Base-by-base conservation (phyloP, 2,329 filamentous ascomycete genomes). In the Seiridium cupressi region DNA sequence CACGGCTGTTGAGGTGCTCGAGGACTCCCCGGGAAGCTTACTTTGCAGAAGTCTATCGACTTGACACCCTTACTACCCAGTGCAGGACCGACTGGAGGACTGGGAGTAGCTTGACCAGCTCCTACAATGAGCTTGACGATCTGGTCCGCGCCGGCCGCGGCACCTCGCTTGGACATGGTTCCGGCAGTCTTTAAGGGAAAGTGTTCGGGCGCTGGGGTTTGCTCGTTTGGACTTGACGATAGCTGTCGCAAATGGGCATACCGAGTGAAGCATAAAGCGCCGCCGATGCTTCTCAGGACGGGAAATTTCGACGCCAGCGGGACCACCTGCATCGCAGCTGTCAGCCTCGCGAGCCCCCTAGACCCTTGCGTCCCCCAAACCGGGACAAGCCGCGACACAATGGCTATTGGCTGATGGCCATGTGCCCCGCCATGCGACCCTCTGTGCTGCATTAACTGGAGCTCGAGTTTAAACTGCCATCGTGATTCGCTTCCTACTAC, bases 41-140 rank as follows among this genome's bases (percentile, higher is more conserved):
- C 94, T 85, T 98, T 98, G 87, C 95, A 98, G 76, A 98, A 99
- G 79, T 99, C 95, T 89, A 99, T 99, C 61, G 91, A 96, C 82
- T 99, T 99, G 64, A 99, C 91, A 82, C 95, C 95, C 82, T 97
- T 98, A 76, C 89, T 94, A 79, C 95, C 95, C 66, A 99, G 85
- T 58, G 95, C 95, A 61, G 95, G 95, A 82, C 95, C 95, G 70
- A 99, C 93, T 4, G 95, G 95, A 40, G 95, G 95, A 78, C 93
- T 96, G 36, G 95, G 95, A 70, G 89, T 94, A 62, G 95, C 95
- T 77, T 97, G 92, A 34, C 95, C 95, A 60, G 95, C 95, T 70
- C 94, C 95, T 63, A 99, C 95, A 67, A 99, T 96, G 76, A 99
- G 86, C 81, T 98, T 99, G 74, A 99, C 93, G 62, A 98, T 88